phyloP scores from a whole-genome alignment of 2,329 filamentous ascomycete genomes.

The Neurospora sp. region DNA sequence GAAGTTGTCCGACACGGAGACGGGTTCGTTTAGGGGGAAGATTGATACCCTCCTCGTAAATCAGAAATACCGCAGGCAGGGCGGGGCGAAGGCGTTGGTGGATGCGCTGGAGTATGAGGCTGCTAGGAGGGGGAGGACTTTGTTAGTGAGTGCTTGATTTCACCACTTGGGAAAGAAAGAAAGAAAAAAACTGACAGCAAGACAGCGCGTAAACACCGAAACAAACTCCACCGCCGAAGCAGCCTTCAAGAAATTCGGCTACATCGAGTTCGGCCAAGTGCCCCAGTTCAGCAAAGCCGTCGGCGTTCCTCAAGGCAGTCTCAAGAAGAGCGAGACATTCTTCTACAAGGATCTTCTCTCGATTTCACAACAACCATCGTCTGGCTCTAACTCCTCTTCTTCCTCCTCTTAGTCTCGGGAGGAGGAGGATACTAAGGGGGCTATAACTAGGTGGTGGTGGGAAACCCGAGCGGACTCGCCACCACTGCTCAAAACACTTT shows the following conservation, averaged over 20 bases:
- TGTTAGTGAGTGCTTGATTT: slow-evolving; percentile 35
- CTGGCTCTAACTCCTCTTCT: slow-evolving; percentile 37
- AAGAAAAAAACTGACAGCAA: background rate
- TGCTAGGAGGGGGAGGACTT: slow-evolving; percentile 32
- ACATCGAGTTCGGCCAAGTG: slow-evolving; percentile 43
- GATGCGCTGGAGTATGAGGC: slow-evolving; percentile 46
- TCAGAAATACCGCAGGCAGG: slow-evolving; percentile 37
- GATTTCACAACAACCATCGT: slow-evolving; percentile 18
- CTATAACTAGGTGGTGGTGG: too few species aligned
- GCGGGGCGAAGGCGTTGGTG: slow-evolving; percentile 43
- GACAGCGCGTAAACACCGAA: slow-evolving; percentile 16
- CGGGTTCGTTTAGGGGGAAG: slow-evolving; percentile 41
- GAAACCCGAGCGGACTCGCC: too few species aligned
- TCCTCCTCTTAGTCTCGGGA: background rate
- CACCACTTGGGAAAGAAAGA: too few species aligned
- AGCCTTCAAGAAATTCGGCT: slow-evolving; percentile 47
- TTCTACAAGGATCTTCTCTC: slow-evolving; percentile 46
- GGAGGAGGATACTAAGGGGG: too few species aligned
- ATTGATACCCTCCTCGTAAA: slow-evolving; percentile 51
- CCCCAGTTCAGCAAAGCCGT: slow-evolving; percentile 39
- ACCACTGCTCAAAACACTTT: too few species aligned
- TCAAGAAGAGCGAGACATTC: slow-evolving; percentile 40
- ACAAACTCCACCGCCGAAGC: slow-evolving; percentile 36
- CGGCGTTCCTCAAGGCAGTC: slow-evolving; percentile 25
- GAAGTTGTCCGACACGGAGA: slow-evolving; percentile 40